Evolutionary conservation across 1,284 basidiomycete genomes (phyloP).

Genomic region (Sporisorium sorghi): DNA sequence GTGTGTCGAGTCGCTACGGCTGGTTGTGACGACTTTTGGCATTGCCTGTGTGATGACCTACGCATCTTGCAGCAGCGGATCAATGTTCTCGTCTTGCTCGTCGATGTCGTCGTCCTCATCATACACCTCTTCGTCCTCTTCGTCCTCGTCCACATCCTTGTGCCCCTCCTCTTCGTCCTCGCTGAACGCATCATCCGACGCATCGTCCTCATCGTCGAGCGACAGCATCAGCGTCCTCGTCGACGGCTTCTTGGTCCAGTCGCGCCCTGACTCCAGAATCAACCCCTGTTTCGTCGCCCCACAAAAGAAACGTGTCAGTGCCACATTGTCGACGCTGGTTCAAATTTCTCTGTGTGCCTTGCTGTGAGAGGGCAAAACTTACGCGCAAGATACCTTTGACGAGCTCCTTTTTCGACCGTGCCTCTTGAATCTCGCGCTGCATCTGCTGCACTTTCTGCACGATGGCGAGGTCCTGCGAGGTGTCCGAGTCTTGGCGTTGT

Average conservation of each 20-base stretch:
- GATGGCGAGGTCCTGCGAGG: slow-evolving; percentile 30
- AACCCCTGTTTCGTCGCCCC: too few species aligned
- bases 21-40: neutral
- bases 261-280: slow-evolving; percentile 49
- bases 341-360: too few species aligned
- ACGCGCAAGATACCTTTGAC: slow-evolving; percentile 50
- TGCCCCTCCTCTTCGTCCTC: slow-evolving; percentile 37
- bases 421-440: slow-evolving; percentile 43
- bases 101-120: slow-evolving; percentile 23
- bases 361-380: too few species aligned
- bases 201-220: slow-evolving; percentile 50
- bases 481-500: slow-evolving; percentile 18
- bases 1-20: too few species aligned
- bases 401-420: slow-evolving; percentile 48
- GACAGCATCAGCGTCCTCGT: slow-evolving; percentile 43
- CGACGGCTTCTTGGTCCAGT: slow-evolving; percentile 42
- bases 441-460: slow-evolving; percentile 39
- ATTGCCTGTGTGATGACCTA: neutral
- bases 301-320: slow-evolving; percentile 1
- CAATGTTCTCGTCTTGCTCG: slow-evolving; percentile 20
- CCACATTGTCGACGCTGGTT: too few species aligned
- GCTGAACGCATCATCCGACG: slow-evolving; percentile 48
- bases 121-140: slow-evolving; percentile 26
- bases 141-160: slow-evolving; percentile 13
- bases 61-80: slow-evolving; percentile 17